A percentile compares a stretch with the other conserved stretches of the same genome.
phyloP scores from a whole-genome alignment of 208 protist genomes.

The Paratrypanosoma confusum region DNA sequence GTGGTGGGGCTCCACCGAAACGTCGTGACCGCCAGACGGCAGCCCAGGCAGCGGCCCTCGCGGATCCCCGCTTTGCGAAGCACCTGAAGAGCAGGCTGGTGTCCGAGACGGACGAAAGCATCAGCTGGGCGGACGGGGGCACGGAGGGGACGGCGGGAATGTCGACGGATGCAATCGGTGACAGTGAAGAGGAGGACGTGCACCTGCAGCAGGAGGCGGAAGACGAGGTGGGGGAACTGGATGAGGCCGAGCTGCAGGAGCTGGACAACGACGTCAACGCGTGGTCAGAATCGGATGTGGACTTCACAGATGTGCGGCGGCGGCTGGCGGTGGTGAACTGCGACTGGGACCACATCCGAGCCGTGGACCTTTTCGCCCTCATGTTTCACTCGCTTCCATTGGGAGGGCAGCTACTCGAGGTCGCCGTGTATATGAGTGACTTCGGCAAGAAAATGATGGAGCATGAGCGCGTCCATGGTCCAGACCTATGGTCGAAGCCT shows the following conservation, averaged over 20 bases:
- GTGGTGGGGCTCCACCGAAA: neutral
- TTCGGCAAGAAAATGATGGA: constrained; percentile 91
- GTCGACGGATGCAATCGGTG: constrained; percentile 14
- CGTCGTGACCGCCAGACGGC: constrained; percentile 3
- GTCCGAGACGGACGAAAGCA: constrained; percentile 4
- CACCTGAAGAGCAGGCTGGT: constrained; percentile 12
- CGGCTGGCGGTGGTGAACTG: constrained; percentile 93
- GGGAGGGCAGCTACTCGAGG: constrained; percentile 78
- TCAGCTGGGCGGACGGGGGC: neutral
- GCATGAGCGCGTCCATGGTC: constrained; percentile 66
- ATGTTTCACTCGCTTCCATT: constrained; percentile 92
- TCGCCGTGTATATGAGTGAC: constrained; percentile 93
- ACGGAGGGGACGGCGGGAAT: constrained; percentile 16
- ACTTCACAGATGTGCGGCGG: constrained; percentile 55
- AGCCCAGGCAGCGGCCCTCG: constrained; percentile 16
- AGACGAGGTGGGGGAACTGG: constrained; percentile 2
- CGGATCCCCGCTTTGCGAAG: constrained; percentile 70
- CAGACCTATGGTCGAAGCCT: constrained; percentile 70
- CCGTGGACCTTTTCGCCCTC: constrained; percentile 92
- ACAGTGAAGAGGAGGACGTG: constrained; percentile 5
- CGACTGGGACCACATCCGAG: constrained; percentile 93
- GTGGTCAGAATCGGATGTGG: constrained; percentile 63
- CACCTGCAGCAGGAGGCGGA: constrained; percentile 8
- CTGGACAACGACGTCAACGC: constrained; percentile 58
- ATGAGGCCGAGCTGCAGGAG: constrained; percentile 8